Percentiles rank a stretch among this genome's conserved stretches.
Conservation (phyloP, 164 flowering plant species). For the Platanus orientalis region DNA sequence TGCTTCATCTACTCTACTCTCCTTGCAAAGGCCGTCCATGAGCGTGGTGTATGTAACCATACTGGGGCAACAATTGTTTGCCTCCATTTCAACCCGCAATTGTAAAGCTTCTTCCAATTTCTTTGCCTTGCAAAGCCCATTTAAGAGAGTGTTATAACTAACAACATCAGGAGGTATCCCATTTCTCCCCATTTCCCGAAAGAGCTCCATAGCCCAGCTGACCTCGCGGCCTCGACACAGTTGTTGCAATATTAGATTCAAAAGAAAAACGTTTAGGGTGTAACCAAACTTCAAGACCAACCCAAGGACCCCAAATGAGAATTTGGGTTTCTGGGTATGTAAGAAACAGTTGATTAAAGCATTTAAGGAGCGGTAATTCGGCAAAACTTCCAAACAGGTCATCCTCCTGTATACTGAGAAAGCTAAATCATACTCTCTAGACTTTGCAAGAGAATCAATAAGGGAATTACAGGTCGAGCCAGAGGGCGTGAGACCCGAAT, state of each 20-base stretch:
- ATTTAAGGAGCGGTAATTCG: constrained; percentile 33
- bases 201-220: constrained; percentile 38
- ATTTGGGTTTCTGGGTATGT: constrained; percentile 20
- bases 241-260: constrained; percentile 52
- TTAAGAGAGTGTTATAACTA: constrained; percentile 52
- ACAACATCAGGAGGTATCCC: constrained; percentile 33
- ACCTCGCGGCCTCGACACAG: constrained; percentile 40
- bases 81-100: constrained; percentile 42
- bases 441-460: constrained; percentile 33
- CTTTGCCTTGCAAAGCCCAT: constrained; percentile 54
- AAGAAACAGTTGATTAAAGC: constrained; percentile 48
- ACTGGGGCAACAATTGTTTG: constrained; percentile 31
- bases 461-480: constrained; percentile 37
- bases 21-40: constrained; percentile 53
- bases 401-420: constrained; percentile 39
- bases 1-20: constrained; percentile 48
- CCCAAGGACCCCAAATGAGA: constrained; percentile 52
- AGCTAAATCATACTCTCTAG: constrained; percentile 37
- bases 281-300: constrained; percentile 58
- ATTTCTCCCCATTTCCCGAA: constrained; percentile 28
- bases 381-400: constrained; percentile 26
- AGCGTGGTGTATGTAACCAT: constrained; percentile 38
- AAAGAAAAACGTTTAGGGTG: constrained; percentile 19
- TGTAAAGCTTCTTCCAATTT: constrained; percentile 39
- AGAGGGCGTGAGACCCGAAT: constrained; percentile 35